Conservation (phyloP, 2,329 filamentous ascomycete species). For the Tympanopsis confertula region DNA sequence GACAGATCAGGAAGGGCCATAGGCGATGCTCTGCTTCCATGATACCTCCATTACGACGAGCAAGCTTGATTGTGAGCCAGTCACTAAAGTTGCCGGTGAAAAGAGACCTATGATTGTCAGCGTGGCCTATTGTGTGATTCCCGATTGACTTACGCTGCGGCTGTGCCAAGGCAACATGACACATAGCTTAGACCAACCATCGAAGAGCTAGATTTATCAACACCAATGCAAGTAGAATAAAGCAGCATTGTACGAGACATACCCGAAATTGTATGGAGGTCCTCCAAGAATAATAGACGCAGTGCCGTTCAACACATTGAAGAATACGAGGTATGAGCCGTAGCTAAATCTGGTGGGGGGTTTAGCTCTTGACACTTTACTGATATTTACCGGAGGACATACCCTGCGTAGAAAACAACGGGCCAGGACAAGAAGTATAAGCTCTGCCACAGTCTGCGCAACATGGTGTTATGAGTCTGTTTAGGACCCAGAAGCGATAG, state of each 20-base stretch:
- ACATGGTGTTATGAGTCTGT: slow-evolving; percentile 14
- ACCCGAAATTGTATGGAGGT: slow-evolving; percentile 22
- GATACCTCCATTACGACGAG: slow-evolving; percentile 23
- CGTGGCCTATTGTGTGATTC: slow-evolving; percentile 2
- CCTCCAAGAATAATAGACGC: slow-evolving; percentile 20
- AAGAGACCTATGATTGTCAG: slow-evolving; percentile 13
- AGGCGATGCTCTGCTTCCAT: slow-evolving; percentile 27
- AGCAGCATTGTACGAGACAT: neutral
- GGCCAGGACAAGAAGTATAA: slow-evolving; percentile 22
- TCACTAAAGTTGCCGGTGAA: slow-evolving; percentile 24
- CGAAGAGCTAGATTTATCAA: slow-evolving; percentile 11
- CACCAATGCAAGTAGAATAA: neutral
- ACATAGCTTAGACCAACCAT: slow-evolving; percentile 25
- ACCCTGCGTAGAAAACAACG: slow-evolving; percentile 22
- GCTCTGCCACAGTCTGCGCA: slow-evolving; percentile 16
- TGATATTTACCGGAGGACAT: neutral
- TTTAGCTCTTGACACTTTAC: neutral
- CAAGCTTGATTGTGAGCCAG: slow-evolving; percentile 21
- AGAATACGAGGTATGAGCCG: slow-evolving; percentile 22
- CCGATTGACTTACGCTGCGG: slow-evolving; percentile 13
- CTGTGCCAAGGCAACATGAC: slow-evolving; percentile 18
- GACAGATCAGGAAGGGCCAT: slow-evolving; percentile 21
- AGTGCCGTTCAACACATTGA: slow-evolving; percentile 25
- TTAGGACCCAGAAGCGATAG: slow-evolving; percentile 11
- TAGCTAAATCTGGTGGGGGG: slow-evolving; percentile 22